These are phyloP conservation scores for Metschnikowia vanudenii DNA, from an alignment of 805 yeast species.

Conservation along the genomic window DNA sequence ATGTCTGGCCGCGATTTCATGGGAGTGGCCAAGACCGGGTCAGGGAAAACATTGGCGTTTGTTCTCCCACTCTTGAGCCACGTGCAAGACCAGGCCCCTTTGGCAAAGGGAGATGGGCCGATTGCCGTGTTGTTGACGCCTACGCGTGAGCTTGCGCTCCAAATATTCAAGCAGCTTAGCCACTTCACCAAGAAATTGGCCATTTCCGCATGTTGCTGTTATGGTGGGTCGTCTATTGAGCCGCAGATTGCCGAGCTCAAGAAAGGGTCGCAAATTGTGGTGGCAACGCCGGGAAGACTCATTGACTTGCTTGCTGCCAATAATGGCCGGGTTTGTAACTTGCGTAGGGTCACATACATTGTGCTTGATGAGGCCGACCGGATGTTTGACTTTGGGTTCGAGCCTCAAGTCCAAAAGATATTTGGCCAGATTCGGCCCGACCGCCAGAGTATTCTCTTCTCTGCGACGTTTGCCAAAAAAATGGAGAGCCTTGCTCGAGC, in stretches of 20 bases:
- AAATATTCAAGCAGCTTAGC: slow-evolving; percentile 66
- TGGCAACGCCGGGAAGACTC: slow-evolving; percentile 94
- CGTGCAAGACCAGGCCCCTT: slow-evolving; percentile 65
- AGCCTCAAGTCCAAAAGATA: slow-evolving; percentile 87
- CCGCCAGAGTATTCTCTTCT: slow-evolving; percentile 83
- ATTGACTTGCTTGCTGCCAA: slow-evolving; percentile 87
- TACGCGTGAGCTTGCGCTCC: slow-evolving; percentile 87
- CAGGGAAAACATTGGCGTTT: slow-evolving; percentile 92
- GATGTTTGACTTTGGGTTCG: slow-evolving; percentile 96
- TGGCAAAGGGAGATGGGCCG: slow-evolving; percentile 64
- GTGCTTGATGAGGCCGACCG: slow-evolving; percentile 96
- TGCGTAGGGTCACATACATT: slow-evolving; percentile 71
- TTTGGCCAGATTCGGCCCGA: slow-evolving; percentile 78
- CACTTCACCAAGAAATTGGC: slow-evolving; percentile 53
- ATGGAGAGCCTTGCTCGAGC: slow-evolving; percentile 74
- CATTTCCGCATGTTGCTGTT: slow-evolving; percentile 70
- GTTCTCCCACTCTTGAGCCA: slow-evolving; percentile 83
- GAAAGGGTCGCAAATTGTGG: slow-evolving; percentile 73
- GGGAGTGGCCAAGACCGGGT: slow-evolving; percentile 95
- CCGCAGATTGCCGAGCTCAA: slow-evolving; percentile 78
- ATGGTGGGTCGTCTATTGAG: slow-evolving; percentile 86
- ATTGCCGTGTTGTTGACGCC: slow-evolving; percentile 81
- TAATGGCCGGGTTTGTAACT: slow-evolving; percentile 68
- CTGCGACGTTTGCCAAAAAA: slow-evolving; percentile 88
- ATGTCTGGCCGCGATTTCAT: slow-evolving; percentile 89